Conservation (phyloP, 768 basidiomycete genomes). For the Russula sp. region DNA sequence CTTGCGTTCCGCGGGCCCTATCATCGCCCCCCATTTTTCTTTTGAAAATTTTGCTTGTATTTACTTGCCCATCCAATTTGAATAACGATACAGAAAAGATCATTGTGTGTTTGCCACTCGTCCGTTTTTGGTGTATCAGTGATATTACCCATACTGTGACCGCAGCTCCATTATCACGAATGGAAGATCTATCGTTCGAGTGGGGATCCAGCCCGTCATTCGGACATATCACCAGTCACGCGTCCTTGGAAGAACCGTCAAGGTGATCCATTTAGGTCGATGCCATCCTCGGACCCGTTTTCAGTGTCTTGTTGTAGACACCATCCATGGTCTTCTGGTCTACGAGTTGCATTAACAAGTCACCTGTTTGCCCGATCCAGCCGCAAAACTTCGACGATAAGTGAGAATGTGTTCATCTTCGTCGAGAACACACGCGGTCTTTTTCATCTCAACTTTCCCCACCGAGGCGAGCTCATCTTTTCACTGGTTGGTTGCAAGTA, state of each 20-base stretch:
- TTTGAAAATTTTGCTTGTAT: background rate
- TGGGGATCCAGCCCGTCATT: background rate
- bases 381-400: conserved; percentile 9
- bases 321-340: background rate
- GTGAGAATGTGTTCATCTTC: background rate
- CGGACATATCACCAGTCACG: background rate
- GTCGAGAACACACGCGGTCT: background rate
- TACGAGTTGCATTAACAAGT: background rate
- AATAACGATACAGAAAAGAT: too few species aligned
- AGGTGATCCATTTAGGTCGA: conserved; percentile 1
- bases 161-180: background rate
- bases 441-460: background rate
- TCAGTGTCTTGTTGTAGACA: conserved; percentile 5
- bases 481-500: background rate
- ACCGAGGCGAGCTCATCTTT: background rate
- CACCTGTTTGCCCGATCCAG: background rate
- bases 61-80: background rate
- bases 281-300: conserved; percentile 18
- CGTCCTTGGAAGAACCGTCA: background rate
- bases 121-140: background rate
- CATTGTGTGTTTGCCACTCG: background rate
- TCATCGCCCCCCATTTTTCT: background rate
- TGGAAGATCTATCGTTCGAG: conserved; percentile 4
- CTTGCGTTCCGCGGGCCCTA: background rate
- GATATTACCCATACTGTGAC: background rate